phyloP scores from a whole-genome alignment of 345 rosid species.

The Physaria fendleri region DNA sequence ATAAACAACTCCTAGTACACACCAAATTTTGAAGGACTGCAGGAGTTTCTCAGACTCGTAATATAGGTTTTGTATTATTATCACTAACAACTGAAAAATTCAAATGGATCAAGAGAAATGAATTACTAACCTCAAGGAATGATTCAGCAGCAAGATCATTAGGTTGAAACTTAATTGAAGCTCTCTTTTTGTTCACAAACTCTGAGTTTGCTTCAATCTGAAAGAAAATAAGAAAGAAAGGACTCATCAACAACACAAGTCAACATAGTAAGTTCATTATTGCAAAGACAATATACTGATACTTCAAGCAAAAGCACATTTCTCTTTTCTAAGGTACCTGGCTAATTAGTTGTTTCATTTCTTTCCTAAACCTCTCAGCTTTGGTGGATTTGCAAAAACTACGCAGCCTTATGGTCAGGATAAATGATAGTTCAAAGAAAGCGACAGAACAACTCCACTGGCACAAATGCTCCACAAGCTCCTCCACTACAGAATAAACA shows the following conservation, averaged over 20 bases:
- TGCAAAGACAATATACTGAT: not conserved
- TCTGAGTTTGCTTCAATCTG: no score
- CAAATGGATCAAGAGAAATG: no score
- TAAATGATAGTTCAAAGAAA: conserved; percentile 80
- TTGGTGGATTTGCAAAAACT: conserved; percentile 73
- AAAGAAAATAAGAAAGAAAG: no score
- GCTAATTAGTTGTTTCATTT: conserved; percentile 73
- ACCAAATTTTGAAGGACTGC: no score
- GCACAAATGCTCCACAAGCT: conserved; percentile 82
- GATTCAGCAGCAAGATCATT: no score
- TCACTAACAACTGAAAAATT: no score
- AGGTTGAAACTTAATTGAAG: no score
- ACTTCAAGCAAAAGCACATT: not conserved
- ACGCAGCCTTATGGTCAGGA: conserved; percentile 67
- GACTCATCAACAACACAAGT: not conserved
- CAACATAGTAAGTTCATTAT: not conserved
- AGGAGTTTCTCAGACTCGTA: no score
- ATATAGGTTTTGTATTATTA: no score
- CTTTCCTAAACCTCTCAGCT: conserved; percentile 82
- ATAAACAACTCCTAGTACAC: no score
- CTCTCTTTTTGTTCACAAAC: no score
- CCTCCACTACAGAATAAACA: conserved; percentile 75
- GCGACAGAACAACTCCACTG: conserved; percentile 86
- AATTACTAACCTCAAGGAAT: no score
- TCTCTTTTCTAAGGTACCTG: conserved; percentile 41